These are phyloP conservation scores for Cryptococcus wingfieldii DNA, from an alignment of 1,284 basidiomycete genomes.

Conservation along the genomic window DNA sequence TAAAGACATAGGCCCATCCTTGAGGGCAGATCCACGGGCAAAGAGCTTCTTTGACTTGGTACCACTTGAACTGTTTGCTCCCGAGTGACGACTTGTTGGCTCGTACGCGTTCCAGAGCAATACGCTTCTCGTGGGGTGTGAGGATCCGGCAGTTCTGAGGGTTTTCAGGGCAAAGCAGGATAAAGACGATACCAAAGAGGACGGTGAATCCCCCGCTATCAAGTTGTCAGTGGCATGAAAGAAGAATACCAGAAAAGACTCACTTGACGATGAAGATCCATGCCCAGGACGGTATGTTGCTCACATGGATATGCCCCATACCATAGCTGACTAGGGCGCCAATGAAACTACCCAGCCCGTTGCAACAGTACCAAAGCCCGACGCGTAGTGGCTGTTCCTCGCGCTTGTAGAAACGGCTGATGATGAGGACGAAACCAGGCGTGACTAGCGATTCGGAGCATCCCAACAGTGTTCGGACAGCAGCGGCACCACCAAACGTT, in stretches of 20 bases:
- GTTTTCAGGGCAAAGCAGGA: conserved; percentile 33
- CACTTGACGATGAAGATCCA: conserved; percentile 41
- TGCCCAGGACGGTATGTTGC: conserved; percentile 15
- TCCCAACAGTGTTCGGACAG: conserved; percentile 39
- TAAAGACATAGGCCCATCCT: conserved; percentile 12
- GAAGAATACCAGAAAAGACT: not conserved
- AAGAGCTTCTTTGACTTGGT: conserved; percentile 34
- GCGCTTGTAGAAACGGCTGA: conserved; percentile 40
- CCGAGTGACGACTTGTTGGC: conserved; percentile 35
- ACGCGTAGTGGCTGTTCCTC: conserved; percentile 41
- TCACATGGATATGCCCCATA: conserved; percentile 28
- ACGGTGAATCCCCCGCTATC: conserved; percentile 30
- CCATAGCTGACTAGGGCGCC: conserved; percentile 38
- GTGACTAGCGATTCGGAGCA: conserved; percentile 41
- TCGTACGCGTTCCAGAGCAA: conserved; percentile 37
- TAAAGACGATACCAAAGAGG: conserved; percentile 27
- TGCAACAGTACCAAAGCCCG: conserved; percentile 1
- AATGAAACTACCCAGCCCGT: conserved; percentile 12
- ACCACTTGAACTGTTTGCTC: conserved; percentile 36
- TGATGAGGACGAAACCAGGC: conserved; percentile 44
- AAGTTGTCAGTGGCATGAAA: not conserved
- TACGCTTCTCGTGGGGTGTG: conserved; percentile 20
- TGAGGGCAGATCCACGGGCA: conserved; percentile 32
- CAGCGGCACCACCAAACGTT: conserved; percentile 35
- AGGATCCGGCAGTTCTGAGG: conserved; percentile 29